Conservation (phyloP, 345 rosid species). For the Carallia pectinifolia region DNA sequence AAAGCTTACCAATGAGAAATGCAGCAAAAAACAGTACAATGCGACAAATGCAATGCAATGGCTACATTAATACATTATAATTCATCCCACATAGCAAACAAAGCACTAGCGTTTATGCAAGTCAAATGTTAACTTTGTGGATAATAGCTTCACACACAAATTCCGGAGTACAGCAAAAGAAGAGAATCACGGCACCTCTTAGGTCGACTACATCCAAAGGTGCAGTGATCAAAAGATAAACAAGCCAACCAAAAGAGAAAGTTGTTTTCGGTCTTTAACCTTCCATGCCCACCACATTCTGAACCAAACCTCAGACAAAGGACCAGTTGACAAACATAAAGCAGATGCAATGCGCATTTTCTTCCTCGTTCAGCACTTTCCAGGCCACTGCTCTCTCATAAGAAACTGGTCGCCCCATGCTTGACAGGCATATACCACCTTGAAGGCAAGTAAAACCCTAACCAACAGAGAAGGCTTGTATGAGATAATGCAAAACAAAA, state of each 20-base stretch:
- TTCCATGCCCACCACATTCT: not conserved
- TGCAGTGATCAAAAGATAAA: conserved; percentile 12
- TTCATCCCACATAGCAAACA: not conserved
- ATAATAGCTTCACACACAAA: conserved; percentile 1
- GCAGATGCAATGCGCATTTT: conserved; percentile 92
- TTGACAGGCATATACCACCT: conserved; percentile 91
- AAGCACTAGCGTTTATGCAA: too few species aligned
- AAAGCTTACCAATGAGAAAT: not conserved
- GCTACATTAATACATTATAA: not conserved
- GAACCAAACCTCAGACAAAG: conserved; percentile 54
- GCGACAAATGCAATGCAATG: not conserved
- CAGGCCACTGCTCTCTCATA: conserved; percentile 97
- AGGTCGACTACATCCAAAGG: conserved; percentile 3
- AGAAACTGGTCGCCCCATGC: conserved; percentile 98
- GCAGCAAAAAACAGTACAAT: not conserved
- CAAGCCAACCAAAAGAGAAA: conserved; percentile 25
- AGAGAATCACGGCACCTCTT: conserved; percentile 9
- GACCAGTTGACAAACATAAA: conserved; percentile 97
- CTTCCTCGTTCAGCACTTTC: conserved; percentile 96
- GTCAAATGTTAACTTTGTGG: not conserved
- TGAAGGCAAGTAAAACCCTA: conserved; percentile 91
- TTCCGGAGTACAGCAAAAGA: conserved; percentile 11
- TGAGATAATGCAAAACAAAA: not conserved
- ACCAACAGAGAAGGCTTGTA: conserved; percentile 2
- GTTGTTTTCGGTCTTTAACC: conserved; percentile 8